Conservation (phyloP, 2,329 filamentous ascomycete species). For the Penicillium hordei region DNA sequence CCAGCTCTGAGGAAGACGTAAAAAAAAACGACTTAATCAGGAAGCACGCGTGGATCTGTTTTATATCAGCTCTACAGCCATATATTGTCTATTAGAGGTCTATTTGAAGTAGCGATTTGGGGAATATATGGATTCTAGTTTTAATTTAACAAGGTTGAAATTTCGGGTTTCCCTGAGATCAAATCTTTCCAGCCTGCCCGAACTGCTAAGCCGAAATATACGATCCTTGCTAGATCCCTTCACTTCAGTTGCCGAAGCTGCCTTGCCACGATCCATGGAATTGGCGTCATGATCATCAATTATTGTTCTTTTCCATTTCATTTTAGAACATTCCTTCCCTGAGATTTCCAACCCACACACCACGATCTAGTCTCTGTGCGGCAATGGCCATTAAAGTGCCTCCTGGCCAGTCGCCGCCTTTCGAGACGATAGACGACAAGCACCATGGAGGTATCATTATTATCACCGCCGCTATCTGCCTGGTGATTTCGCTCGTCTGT, state of each 20-base stretch:
- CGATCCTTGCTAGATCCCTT: background rate
- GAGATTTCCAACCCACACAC: background rate
- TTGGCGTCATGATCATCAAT: background rate
- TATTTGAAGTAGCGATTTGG: background rate
- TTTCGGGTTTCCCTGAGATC: no score
- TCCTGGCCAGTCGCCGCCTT: slow-evolving; percentile 21
- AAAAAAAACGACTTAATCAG: background rate
- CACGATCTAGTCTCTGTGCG: background rate
- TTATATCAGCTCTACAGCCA: background rate
- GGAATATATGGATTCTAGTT: background rate
- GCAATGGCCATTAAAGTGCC: slow-evolving; percentile 15
- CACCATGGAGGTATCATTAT: slow-evolving; percentile 35
- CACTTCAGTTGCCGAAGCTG: background rate
- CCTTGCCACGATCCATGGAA: background rate
- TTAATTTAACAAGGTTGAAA: background rate
- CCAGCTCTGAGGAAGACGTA: background rate
- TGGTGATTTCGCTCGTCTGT: slow-evolving; percentile 1
- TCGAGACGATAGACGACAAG: slow-evolving; percentile 27
- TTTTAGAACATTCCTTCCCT: background rate
- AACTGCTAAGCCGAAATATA: background rate
- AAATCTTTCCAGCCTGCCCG: background rate
- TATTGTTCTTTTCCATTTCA: background rate
- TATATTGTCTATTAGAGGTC: background rate
- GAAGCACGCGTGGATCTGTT: background rate
- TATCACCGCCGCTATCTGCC: slow-evolving; percentile 12